phyloP scores from a whole-genome alignment of 2,329 filamentous ascomycete species.

The Botrytis paeoniae region DNA sequence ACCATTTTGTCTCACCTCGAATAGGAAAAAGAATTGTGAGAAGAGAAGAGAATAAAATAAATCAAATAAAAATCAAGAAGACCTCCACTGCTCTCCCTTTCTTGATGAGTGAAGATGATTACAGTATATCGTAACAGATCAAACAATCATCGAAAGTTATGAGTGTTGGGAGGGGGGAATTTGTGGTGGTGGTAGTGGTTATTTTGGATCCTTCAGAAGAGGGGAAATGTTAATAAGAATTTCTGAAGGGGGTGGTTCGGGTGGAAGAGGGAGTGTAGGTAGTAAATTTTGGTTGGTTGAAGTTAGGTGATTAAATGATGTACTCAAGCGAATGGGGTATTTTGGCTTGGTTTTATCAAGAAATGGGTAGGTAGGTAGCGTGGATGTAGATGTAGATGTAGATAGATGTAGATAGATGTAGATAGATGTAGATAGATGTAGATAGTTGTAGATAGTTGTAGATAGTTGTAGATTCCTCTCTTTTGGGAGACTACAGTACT shows the following conservation, averaged over 20 bases:
- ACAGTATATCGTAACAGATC: conserved; percentile 17
- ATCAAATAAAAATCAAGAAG: neutral
- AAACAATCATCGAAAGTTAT: neutral
- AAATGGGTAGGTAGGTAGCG: no score
- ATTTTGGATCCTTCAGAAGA: conserved; percentile 13
- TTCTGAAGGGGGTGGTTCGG: conserved; percentile 4
- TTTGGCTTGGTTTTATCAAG: neutral
- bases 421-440: no score
- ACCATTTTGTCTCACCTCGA: conserved; percentile 33
- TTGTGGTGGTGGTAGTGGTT: neutral
- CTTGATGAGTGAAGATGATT: conserved; percentile 15
- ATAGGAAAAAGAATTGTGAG: conserved; percentile 25
- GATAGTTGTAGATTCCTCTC: no score
- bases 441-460: no score
- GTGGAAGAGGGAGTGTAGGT: neutral
- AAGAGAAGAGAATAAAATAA: neutral
- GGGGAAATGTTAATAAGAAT: conserved; percentile 15
- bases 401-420: no score
- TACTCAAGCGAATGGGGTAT: conserved; percentile 15
- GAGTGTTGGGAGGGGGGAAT: neutral
- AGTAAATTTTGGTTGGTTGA: neutral
- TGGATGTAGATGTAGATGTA: neutral
- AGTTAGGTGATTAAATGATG: neutral
- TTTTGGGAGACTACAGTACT: no score
- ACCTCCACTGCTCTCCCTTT: conserved; percentile 22